Percentiles rank a stretch among this genome's conserved stretches.
Evolutionary conservation across 345 rosid species (phyloP).

Genomic region (Rhizophora apiculata): DNA sequence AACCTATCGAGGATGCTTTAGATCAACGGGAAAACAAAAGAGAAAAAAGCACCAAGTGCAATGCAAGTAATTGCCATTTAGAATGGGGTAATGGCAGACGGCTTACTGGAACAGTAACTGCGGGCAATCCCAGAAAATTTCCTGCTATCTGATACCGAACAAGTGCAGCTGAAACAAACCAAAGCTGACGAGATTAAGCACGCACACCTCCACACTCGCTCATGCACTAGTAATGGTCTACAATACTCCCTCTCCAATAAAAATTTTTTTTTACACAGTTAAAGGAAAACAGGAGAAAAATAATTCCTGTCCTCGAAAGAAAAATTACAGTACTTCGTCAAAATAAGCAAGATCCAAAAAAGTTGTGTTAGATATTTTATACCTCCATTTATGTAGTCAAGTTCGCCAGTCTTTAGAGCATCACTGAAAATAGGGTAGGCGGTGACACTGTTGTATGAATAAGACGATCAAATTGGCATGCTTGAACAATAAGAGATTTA

Average conservation of each 20-base stretch:
- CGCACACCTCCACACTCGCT: no score
- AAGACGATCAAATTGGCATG: no score
- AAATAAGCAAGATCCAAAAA: no score
- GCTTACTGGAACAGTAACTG: conserved; percentile 62
- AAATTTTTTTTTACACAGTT: no score
- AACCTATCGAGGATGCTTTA: conserved; percentile 31
- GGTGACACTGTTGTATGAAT: conserved; percentile 46
- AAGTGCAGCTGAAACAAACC: conserved; percentile 55
- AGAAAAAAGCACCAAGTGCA: background rate
- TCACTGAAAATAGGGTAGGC: conserved; percentile 53
- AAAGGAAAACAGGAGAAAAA: no score
- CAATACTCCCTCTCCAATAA: no score
- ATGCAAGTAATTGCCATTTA: background rate
- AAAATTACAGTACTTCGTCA: no score
- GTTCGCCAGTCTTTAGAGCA: conserved; percentile 56
- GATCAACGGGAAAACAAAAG: background rate
- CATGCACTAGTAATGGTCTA: no score
- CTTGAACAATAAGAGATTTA: no score
- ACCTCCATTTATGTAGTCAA: conserved; percentile 79
- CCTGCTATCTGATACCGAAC: conserved; percentile 71
- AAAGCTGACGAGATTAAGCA: background rate
- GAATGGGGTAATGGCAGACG: background rate
- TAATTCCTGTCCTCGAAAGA: no score
- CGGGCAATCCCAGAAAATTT: conserved; percentile 72
- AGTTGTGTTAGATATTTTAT: background rate